A percentile compares a stretch with the other conserved stretches of the same genome.
phyloP scores from a whole-genome alignment of 2,329 filamentous ascomycete genomes.

The Sphaerostilbella broomeana region DNA sequence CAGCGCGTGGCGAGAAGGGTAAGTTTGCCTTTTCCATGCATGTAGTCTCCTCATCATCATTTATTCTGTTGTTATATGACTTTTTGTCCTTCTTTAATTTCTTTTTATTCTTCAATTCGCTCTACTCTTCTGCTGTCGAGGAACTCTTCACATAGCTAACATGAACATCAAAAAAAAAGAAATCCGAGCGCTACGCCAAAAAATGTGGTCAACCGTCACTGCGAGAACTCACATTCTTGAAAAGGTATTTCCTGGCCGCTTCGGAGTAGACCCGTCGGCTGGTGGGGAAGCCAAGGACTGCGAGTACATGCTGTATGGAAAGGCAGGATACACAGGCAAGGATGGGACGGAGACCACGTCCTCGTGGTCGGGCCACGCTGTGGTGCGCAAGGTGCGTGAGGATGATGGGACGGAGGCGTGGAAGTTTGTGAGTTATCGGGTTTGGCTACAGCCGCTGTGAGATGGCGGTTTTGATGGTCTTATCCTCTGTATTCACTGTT shows the following conservation, averaged over 20 bases:
- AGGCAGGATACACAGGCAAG: conserved; percentile 22
- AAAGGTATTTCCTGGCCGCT: conserved; percentile 37
- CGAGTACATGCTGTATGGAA: conserved; percentile 31
- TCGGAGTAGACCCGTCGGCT: conserved; percentile 15
- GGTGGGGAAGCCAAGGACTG: conserved; percentile 17
- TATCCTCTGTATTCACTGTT: not conserved
- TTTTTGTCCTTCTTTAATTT: not conserved
- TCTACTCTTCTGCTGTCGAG: not conserved
- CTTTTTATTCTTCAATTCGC: not conserved
- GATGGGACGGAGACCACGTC: conserved; percentile 22
- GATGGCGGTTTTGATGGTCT: conserved; percentile 4
- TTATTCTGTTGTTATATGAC: not conserved
- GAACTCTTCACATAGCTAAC: too few species aligned
- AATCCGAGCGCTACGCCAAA: conserved; percentile 32
- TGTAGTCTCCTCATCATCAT: too few species aligned
- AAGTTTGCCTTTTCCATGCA: too few species aligned
- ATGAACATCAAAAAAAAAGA: conserved; percentile 24
- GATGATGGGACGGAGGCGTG: conserved; percentile 22
- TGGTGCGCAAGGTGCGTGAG: conserved; percentile 20
- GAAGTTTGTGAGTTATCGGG: conserved; percentile 28
- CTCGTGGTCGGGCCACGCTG: conserved; percentile 28
- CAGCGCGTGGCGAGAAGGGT: conserved; percentile 32
- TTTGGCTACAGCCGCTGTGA: too few species aligned
- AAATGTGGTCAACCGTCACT: conserved; percentile 39
- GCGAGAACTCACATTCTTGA: conserved; percentile 34